A percentile compares a stretch with the other conserved stretches of the same genome.
These are phyloP conservation scores for Sambucus nigra DNA, from an alignment of 129 eudicot species.

Conservation along the genomic window DNA sequence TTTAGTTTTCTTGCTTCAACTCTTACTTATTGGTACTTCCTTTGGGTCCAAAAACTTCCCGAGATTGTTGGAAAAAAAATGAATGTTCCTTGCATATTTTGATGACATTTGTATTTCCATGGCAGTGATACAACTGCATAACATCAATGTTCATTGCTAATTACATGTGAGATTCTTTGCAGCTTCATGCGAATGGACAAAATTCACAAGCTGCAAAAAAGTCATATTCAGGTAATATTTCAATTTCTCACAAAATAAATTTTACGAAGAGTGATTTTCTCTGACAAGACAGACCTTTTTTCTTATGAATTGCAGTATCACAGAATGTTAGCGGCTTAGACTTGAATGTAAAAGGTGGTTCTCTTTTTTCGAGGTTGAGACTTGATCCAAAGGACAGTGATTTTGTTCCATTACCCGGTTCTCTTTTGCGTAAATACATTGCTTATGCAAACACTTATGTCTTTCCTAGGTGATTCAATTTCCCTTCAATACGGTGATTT, in stretches of 20 bases:
- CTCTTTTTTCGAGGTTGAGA: slow-evolving; percentile 59
- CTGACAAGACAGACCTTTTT: slow-evolving; percentile 3
- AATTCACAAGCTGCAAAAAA: slow-evolving; percentile 50
- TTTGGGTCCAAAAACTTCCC: too few species aligned
- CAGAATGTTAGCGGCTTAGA: slow-evolving; percentile 24
- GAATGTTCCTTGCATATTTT: too few species aligned
- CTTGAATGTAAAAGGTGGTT: slow-evolving; percentile 28
- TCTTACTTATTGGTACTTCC: too few species aligned
- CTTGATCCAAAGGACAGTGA: slow-evolving; percentile 61
- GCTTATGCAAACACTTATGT: slow-evolving; percentile 84
- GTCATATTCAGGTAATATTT: slow-evolving; percentile 37
- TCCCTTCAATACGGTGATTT: neutral
- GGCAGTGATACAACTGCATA: neutral
- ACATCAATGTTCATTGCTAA: neutral
- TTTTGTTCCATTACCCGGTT: slow-evolving; percentile 79
- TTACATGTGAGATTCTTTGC: slow-evolving; percentile 12
- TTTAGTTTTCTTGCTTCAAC: too few species aligned
- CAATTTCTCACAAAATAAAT: neutral
- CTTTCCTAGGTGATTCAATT: slow-evolving; percentile 62
- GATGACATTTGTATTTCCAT: too few species aligned
- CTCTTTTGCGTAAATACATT: slow-evolving; percentile 80
- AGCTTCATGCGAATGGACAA: slow-evolving; percentile 77
- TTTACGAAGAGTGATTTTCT: slow-evolving; percentile 3
- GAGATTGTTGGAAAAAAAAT: too few species aligned
- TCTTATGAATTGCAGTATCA: slow-evolving; percentile 30